phyloP scores from a whole-genome alignment of 495 filamentous ascomycete species.

The Penicillium cataractarum region DNA sequence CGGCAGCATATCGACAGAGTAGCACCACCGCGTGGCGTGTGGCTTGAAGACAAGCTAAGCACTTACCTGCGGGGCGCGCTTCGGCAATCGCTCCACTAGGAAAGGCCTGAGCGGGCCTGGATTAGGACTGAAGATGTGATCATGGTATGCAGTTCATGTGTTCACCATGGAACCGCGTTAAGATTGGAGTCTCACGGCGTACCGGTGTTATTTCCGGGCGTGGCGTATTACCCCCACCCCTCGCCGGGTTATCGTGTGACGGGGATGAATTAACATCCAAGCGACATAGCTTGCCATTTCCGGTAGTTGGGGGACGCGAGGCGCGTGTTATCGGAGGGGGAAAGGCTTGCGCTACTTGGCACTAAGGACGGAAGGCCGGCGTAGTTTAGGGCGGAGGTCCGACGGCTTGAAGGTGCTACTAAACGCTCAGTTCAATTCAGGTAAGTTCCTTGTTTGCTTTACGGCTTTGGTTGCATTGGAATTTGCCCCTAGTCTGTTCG shows the following conservation, averaged over 20 bases:
- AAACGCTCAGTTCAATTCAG: background rate
- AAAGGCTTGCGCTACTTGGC: constrained; percentile 3
- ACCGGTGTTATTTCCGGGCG: background rate
- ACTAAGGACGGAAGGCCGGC: constrained; percentile 1
- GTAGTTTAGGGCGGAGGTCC: constrained; percentile 24
- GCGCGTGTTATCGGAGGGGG: constrained; percentile 18
- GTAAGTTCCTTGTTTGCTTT: constrained; percentile 3
- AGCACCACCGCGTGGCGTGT: constrained; percentile 6
- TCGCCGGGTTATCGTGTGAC: background rate
- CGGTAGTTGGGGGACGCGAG: background rate
- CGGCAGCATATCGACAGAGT: background rate
- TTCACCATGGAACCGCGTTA: background rate
- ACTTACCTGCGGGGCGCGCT: constrained; percentile 10
- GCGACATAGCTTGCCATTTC: background rate
- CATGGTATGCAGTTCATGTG: background rate
- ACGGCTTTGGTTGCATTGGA: constrained; percentile 9
- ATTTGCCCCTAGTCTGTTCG: background rate
- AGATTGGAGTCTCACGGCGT: background rate
- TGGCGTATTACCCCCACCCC: constrained; percentile 10
- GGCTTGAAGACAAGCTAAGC: constrained; percentile 18
- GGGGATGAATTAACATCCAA: background rate
- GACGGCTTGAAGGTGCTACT: constrained; percentile 7
- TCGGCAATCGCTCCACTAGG: constrained; percentile 14
- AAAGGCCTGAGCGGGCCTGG: constrained; percentile 4
- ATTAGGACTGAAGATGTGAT: constrained; percentile 1